Base-by-base conservation (phyloP, 306 rosid genomes). In the Abrus pulchellus region DNA sequence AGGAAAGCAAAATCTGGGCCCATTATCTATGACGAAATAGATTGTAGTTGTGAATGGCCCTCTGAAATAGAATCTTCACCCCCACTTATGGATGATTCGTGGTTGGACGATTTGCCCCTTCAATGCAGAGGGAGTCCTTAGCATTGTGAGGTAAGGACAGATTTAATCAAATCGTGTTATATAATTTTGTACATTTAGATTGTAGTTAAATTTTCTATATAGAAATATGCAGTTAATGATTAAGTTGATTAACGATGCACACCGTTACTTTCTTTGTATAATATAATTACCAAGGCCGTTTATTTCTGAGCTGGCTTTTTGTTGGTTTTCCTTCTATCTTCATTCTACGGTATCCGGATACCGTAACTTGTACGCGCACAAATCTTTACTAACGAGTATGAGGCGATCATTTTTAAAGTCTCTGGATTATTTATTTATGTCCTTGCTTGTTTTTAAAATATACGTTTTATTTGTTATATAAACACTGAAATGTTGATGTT, bases 11-110 rank as follows among this genome's bases (percentile, higher is more conserved):
- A 86, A 82, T 83, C 62, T 74, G 81, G 84, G 63, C 85, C 90
- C 10, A n/a, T 92, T 29, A 52, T 74, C 48, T 92, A 63, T 60
- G 92, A 92, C 60, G 90, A 89, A 72, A 75, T 90, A 50, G 93
- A 92, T 82, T 88, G 90, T 48, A 41, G 82, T 69, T 86, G 85
- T 47, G 93, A 92, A 61, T 90, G 94, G 97, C 90, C 90, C 8
- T 71, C 87, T 44, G 97, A 92, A 80, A 53, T 78, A 9, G 93
- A 87, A 70, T 71, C 83, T 78, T 76, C 89, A 6, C 65, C 87
- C 67, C 90, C 91, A 49, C 45, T 79, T 77, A 75, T 86, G 79
- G 92, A 92, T 78, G 94, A 90, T 85, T 89, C 93, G 4, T 89
- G 94, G 90, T 82, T 87, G 82, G 93, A 84, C 44, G 79, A 84